Conservation (phyloP, 2,329 filamentous ascomycete species). For the Aspergillus bombycis region DNA sequence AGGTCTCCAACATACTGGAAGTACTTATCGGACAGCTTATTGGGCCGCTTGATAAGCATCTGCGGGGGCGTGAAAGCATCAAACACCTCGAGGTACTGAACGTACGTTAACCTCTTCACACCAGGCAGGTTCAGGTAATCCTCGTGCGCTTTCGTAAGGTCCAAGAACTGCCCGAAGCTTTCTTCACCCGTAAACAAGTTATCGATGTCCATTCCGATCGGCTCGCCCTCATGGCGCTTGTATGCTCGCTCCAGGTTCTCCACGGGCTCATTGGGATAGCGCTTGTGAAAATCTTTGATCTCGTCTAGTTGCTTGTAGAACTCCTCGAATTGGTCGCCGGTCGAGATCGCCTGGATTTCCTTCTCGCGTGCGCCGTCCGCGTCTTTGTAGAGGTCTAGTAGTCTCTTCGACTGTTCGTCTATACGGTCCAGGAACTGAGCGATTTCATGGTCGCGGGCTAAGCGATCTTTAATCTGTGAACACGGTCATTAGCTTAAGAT, state of each 20-base stretch:
- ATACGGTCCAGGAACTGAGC: conserved; percentile 84
- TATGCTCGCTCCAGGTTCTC: conserved; percentile 95
- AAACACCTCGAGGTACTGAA: conserved; percentile 91
- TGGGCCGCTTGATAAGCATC: conserved; percentile 72
- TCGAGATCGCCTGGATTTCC: conserved; percentile 82
- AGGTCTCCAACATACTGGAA: conserved; percentile 85
- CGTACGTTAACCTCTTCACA: conserved; percentile 81
- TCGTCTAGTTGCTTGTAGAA: conserved; percentile 84
- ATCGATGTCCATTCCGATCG: conserved; percentile 72
- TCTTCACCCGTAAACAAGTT: conserved; percentile 96
- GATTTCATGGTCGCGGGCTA: conserved; percentile 91
- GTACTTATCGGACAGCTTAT: conserved; percentile 91
- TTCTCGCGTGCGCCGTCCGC: conserved; percentile 69
- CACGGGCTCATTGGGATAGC: conserved; percentile 91
- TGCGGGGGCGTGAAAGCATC: conserved; percentile 79
- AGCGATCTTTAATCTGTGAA: conserved; percentile 80
- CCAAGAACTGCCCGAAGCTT: conserved; percentile 88
- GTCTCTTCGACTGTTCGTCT: conserved; percentile 77
- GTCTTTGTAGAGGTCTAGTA: conserved; percentile 85
- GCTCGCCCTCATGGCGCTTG: conserved; percentile 70
- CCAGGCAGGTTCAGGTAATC: conserved; percentile 86
- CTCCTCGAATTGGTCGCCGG: conserved; percentile 83
- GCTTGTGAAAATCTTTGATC: conserved; percentile 84
- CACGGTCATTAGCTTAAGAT: conserved; percentile 21
- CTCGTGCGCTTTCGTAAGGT: conserved; percentile 82